Evolutionary conservation across 306 rosid species (phyloP).

Genomic region (Casuarina cunninghamiana): DNA sequence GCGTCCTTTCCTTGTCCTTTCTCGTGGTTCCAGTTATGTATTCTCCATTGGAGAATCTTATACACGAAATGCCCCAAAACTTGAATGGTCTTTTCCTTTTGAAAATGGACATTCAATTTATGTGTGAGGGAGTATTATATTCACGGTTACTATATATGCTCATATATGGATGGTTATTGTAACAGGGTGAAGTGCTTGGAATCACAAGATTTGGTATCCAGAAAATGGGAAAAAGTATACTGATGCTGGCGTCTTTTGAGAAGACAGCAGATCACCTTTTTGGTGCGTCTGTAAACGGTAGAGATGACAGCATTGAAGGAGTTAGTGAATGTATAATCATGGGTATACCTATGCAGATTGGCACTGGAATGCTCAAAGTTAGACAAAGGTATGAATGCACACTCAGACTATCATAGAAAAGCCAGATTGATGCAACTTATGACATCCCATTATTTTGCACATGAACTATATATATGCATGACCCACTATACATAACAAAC

Average conservation of each 20-base stretch:
- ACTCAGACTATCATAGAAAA: neutral
- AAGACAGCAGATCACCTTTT: constrained; percentile 79
- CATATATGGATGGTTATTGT: constrained; percentile 15
- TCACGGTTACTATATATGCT: constrained; percentile 12
- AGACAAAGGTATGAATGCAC: constrained; percentile 67
- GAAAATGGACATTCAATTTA: neutral
- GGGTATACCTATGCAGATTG: constrained; percentile 87
- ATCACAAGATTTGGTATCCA: constrained; percentile 92
- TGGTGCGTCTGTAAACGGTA: constrained; percentile 69
- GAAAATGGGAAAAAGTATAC: constrained; percentile 84
- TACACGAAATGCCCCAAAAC: neutral
- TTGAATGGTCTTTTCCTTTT: neutral
- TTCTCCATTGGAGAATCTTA: neutral
- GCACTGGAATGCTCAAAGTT: constrained; percentile 85
- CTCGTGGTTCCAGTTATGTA: neutral
- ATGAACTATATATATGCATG: constrained; percentile 4
- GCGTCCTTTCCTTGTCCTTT: constrained; percentile 30
- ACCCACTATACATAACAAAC: neutral
- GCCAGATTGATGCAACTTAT: constrained; percentile 1
- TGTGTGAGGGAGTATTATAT: neutral
- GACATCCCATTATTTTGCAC: constrained; percentile 10
- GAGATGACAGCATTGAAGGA: constrained; percentile 76
- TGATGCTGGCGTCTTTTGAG: constrained; percentile 97
- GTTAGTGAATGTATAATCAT: constrained; percentile 87
- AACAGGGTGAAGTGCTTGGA: constrained; percentile 86